Evolutionary conservation across 2,329 filamentous ascomycete genomes (phyloP).

Genomic region (Hypocrella siamensis): DNA sequence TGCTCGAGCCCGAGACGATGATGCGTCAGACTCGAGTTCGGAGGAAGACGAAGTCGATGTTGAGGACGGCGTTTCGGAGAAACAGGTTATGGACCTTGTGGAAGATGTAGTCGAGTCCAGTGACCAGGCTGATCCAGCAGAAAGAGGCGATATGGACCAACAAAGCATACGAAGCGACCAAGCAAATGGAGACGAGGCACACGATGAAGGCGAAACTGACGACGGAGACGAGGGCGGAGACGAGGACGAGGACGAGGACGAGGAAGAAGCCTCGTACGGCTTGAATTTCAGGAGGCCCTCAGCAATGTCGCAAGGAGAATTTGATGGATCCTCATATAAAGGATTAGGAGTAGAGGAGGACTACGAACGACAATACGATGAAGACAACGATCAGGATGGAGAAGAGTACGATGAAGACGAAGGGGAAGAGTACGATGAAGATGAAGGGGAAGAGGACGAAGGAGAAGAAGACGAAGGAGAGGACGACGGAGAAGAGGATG

Average conservation of each 20-base stretch:
- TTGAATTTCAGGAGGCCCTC: not conserved
- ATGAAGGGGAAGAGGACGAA: conserved; percentile 1
- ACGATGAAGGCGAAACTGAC: not conserved
- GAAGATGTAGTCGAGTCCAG: too few relatives aligned
- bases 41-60: conserved; percentile 4
- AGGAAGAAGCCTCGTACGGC: not conserved
- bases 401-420: conserved; percentile 5
- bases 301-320: not conserved
- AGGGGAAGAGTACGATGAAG: conserved; percentile 1
- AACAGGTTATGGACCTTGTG: conserved; percentile 14
- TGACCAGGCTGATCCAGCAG: conserved; percentile 2
- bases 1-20: conserved; percentile 15
- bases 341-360: conserved; percentile 8
- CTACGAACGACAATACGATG: conserved; percentile 10
- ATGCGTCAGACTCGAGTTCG: conserved; percentile 7
- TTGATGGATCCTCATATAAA: conserved; percentile 6
- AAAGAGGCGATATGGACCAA: conserved; percentile 2
- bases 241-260: conserved; percentile 1
- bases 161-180: too few relatives aligned
- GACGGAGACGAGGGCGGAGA: conserved; percentile 5
- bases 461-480: not conserved
- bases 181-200: too few relatives aligned
- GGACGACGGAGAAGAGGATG: not conserved
- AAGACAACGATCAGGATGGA: conserved; percentile 5
- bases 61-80: conserved; percentile 6